These are phyloP conservation scores for Bipolaris bicolor DNA, from an alignment of 2,329 filamentous ascomycete genomes.

Conservation along the genomic window DNA sequence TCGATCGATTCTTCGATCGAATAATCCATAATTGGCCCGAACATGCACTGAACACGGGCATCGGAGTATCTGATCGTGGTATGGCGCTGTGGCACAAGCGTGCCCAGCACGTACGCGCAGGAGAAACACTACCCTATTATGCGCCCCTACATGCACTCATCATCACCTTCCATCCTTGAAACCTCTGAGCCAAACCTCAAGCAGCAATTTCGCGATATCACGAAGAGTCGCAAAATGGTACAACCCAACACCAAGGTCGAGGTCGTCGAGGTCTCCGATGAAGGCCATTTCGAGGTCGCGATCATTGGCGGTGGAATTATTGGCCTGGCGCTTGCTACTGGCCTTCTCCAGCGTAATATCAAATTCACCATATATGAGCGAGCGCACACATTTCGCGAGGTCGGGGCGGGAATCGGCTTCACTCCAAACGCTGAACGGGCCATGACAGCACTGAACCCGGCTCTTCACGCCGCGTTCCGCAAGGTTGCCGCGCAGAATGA, in stretches of 20 bases:
- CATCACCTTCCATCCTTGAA: not conserved
- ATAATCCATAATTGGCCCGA: not conserved
- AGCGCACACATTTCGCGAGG: conserved; percentile 20
- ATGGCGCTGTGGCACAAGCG: not conserved
- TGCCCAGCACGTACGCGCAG: not conserved
- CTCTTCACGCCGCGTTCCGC: conserved; percentile 40
- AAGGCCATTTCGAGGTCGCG: conserved; percentile 13
- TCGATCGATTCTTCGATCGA: not conserved
- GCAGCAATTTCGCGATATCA: not conserved
- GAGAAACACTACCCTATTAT: not conserved
- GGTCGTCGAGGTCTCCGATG: not conserved
- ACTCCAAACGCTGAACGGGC: conserved; percentile 59
- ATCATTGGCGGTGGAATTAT: conserved; percentile 31
- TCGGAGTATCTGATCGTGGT: not conserved
- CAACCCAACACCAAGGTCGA: not conserved
- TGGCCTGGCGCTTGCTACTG: conserved; percentile 22
- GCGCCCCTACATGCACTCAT: not conserved
- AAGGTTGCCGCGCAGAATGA: conserved; percentile 42
- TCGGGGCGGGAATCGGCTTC: conserved; percentile 29
- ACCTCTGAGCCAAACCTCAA: not conserved
- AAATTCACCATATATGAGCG: conserved; percentile 25
- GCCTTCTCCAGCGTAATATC: conserved; percentile 20
- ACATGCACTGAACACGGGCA: not conserved
- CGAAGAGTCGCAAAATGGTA: not conserved
- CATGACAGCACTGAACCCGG: conserved; percentile 57